A percentile compares a stretch with the other conserved stretches of the same genome.
These are phyloP conservation scores for Vitis amurensis DNA, from an alignment of 164 flowering plant species.

Conservation along the genomic window DNA sequence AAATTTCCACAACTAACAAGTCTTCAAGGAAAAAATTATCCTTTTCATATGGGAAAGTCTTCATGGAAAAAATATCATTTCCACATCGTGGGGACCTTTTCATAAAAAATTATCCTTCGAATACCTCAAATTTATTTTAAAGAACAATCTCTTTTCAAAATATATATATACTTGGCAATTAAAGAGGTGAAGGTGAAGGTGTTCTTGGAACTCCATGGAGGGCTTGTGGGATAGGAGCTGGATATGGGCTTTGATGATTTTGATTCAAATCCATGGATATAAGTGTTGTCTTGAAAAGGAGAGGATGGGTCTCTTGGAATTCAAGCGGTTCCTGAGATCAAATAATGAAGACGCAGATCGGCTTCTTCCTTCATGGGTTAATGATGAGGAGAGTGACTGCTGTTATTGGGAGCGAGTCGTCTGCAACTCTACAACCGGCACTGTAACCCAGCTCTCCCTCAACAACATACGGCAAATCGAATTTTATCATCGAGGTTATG, in stretches of 20 bases:
- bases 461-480: not conserved
- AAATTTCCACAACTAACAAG: no score
- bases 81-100: no score
- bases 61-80: no score
- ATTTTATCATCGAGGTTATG: not conserved
- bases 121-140: no score
- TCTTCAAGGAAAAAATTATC: no score
- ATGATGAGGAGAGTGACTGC: not conserved
- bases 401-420: conserved; percentile 1
- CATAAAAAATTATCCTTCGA: no score
- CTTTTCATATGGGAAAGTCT: no score
- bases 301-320: not conserved
- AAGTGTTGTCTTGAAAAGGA: not conserved
- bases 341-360: not conserved
- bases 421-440: not conserved
- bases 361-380: not conserved
- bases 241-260: not conserved
- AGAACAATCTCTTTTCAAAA: no score
- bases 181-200: no score
- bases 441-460: not conserved
- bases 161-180: no score
- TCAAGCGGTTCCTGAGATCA: not conserved
- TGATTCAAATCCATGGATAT: not conserved
- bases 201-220: no score
- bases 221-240: no score